Evolutionary conservation across 2,329 filamentous ascomycete species (phyloP).

Genomic region (Trichoderma polysporum): DNA sequence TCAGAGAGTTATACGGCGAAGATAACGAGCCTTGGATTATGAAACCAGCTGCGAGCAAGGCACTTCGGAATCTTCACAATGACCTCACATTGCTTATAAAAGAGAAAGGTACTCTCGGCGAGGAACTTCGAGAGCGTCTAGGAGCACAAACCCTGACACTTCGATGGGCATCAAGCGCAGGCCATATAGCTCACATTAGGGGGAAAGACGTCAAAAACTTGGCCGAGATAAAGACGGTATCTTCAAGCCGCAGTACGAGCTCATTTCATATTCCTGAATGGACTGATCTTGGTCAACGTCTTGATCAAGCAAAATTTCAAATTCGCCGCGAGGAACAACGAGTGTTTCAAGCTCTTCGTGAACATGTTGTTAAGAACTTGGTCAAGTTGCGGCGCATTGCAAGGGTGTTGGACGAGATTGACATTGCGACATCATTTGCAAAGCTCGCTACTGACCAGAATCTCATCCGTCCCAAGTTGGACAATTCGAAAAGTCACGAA

Average conservation of each 20-base stretch:
- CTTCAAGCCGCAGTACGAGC: conserved; percentile 78
- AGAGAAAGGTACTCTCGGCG: conserved; percentile 61
- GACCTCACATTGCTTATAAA: conserved; percentile 59
- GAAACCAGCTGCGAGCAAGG: conserved; percentile 66
- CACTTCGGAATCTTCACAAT: conserved; percentile 65
- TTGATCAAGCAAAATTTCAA: conserved; percentile 74
- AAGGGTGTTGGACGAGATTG: conserved; percentile 87
- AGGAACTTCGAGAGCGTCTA: conserved; percentile 61
- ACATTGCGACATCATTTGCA: conserved; percentile 85
- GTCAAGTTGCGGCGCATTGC: conserved; percentile 87
- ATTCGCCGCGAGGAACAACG: conserved; percentile 83
- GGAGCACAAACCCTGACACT: conserved; percentile 67
- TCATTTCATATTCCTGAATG: conserved; percentile 83
- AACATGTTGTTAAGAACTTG: conserved; percentile 75
- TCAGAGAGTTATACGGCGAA: conserved; percentile 59
- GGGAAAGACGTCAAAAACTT: conserved; percentile 64
- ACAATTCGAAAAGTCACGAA: conserved; percentile 63
- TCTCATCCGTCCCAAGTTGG: conserved; percentile 72
- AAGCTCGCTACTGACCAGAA: conserved; percentile 71
- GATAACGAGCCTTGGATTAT: conserved; percentile 64
- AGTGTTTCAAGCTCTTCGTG: conserved; percentile 73
- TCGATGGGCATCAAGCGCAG: conserved; percentile 82
- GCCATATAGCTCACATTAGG: conserved; percentile 88
- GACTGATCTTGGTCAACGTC: conserved; percentile 74
- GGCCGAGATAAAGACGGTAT: conserved; percentile 50